Percentiles rank a stretch among this genome's conserved stretches.
phyloP scores from a whole-genome alignment of 2,329 filamentous ascomycete genomes.

The Corniculantispora saksenae region DNA sequence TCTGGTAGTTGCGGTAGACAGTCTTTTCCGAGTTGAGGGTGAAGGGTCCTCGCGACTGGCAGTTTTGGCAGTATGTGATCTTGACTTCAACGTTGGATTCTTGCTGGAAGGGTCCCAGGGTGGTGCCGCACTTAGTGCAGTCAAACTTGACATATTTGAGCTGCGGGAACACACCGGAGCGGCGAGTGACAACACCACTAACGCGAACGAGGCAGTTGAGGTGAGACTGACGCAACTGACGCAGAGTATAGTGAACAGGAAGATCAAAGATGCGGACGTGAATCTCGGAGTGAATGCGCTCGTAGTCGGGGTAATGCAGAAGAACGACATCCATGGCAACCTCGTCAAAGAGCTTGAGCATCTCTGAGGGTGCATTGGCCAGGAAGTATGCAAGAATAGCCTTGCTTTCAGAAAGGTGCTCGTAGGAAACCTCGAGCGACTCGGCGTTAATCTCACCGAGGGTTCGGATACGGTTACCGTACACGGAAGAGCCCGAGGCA shows the following conservation, averaged over 20 bases:
- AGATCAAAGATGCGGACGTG: conserved; percentile 96
- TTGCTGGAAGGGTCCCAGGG: conserved; percentile 93
- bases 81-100: conserved; percentile 96
- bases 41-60: conserved; percentile 92
- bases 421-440: conserved; percentile 93
- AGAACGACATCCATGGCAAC: conserved; percentile 96
- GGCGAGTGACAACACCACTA: conserved; percentile 89
- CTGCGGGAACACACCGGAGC: conserved; percentile 95
- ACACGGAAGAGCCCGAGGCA: conserved; percentile 84
- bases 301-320: conserved; percentile 95
- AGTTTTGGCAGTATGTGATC: conserved; percentile 94
- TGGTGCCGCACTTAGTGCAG: conserved; percentile 88
- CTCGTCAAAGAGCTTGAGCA: conserved; percentile 93
- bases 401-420: conserved; percentile 86
- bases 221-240: conserved; percentile 91
- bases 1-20: conserved; percentile 98
- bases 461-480: conserved; percentile 89
- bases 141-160: conserved; percentile 99
- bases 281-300: conserved; percentile 95
- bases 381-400: conserved; percentile 94
- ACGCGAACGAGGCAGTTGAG: conserved; percentile 95
- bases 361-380: conserved; percentile 91
- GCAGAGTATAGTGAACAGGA: conserved; percentile 90
- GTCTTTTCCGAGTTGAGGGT: conserved; percentile 96
- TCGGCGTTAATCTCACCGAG: conserved; percentile 98